Evolutionary conservation across 805 yeast species (phyloP), one percentile per base, ranked within the genome.

Genomic region (Nakazawaea holstii): DNA sequence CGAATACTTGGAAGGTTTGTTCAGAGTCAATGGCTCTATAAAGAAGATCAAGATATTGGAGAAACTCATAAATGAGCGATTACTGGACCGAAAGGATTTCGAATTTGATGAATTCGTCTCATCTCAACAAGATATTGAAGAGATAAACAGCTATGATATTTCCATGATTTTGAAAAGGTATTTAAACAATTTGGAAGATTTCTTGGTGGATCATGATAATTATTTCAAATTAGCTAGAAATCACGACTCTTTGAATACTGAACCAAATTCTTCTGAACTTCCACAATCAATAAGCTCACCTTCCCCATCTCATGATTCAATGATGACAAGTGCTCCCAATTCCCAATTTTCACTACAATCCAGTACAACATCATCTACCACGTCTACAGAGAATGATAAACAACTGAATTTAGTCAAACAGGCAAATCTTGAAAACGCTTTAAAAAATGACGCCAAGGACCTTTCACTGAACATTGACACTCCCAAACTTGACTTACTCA

Each of bases 91-190:
- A 20, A 27, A 38, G 10, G 48, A 43, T 17, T 37, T 46, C 30
- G 28, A 29, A 14, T 36, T 40, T 59, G 61, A 37, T 38, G 58
- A 9, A 54, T 53, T 39, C 14, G 39, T 15, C 13, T 24, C 15
- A 56, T 53, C 48, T 49, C 54, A 11, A 57, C 59, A 38, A 24
- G 49, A 53, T 14, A 45, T 43, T 6, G 56, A 53, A 39, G 38
- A 41, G 7, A 54, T 58, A 1, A 59, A 61, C 35, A 45, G 59
- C n/a, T 65, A 64, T 52, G 70, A 67, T 51, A 65, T 61, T 8
- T 64, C 69, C 4, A 67, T 65, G 59, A 50, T 67, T 17, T 53
- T 67, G 51, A 67, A 67, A 50, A 57, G 71, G 49, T 67, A 65
- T 64, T 53, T 67, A 8, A 53, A 63, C 1, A 58, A 59, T 47